Evolutionary conservation across 805 yeast species (phyloP).

Genomic region (Helenozyma baotianmanensis): DNA sequence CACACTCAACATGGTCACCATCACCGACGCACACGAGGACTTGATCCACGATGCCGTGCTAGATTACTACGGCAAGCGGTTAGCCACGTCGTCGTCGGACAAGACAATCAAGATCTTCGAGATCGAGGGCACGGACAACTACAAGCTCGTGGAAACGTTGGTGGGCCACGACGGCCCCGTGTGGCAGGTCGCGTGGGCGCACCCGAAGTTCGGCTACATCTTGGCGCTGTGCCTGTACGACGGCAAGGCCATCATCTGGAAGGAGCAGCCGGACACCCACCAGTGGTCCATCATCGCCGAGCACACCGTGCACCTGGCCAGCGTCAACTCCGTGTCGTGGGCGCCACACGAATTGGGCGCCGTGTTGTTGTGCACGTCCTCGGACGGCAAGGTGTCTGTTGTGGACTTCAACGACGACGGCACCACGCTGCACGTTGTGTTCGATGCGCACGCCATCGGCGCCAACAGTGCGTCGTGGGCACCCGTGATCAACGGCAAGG

Average conservation of each 20-base stretch:
- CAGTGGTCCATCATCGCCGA: slow-evolving; percentile 85
- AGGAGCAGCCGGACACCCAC: slow-evolving; percentile 72
- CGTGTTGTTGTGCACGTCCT: slow-evolving; percentile 79
- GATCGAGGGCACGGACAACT: slow-evolving; percentile 18
- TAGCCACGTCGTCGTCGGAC: slow-evolving; percentile 47
- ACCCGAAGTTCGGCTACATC: slow-evolving; percentile 94
- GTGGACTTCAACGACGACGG: slow-evolving; percentile 92
- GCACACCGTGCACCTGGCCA: slow-evolving; percentile 85
- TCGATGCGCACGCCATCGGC: slow-evolving; percentile 88
- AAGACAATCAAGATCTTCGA: slow-evolving; percentile 19
- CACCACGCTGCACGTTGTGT: slow-evolving; percentile 55
- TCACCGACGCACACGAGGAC: slow-evolving; percentile 88
- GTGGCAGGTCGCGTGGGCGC: slow-evolving; percentile 99
- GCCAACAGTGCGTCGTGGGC: slow-evolving; percentile 97
- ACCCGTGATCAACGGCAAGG: slow-evolving; percentile 45
- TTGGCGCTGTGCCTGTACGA: slow-evolving; percentile 94
- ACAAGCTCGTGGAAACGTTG: slow-evolving; percentile 69
- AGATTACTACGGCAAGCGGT: slow-evolving; percentile 92
- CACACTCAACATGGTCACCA: slow-evolving; percentile 56
- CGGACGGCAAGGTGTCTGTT: slow-evolving; percentile 89
- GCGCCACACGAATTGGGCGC: slow-evolving; percentile 98
- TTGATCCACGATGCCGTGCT: slow-evolving; percentile 94
- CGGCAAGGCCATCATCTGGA: slow-evolving; percentile 93
- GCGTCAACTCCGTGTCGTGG: slow-evolving; percentile 93
- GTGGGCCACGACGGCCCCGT: slow-evolving; percentile 97